Evolutionary conservation across 2,329 filamentous ascomycete genomes (phyloP), one percentile per base, ranked within the genome.

Genomic region (Emergomyces pasteurianus): DNA sequence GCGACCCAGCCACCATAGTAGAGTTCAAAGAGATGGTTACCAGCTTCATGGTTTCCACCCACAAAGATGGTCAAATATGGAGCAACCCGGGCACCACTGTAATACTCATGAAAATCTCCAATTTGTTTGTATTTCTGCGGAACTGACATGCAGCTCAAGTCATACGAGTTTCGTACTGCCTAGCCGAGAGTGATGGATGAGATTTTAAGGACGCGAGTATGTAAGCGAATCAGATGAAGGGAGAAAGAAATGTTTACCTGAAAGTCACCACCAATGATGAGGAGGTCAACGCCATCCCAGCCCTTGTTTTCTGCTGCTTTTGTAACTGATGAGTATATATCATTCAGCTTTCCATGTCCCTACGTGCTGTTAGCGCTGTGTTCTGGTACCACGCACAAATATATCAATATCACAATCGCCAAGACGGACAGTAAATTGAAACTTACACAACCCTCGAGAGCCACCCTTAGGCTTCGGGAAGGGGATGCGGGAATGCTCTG

Each of bases 1-100:
- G 92, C 92, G 6, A 90, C 94, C 94, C 94, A 99, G 58, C 94
- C 94, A 58, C 94, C 94, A 71, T 97, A 95, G 77, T 90, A 95
- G 0, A 99, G 82, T 75, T 99, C 94, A 79, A 86, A 94, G 5
- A 96, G 79, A 74, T 97, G 86, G 58, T 89, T 91, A 69, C 89
- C 89, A 0, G 94, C 92, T 77, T 99, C 94, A 70, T 99, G 94
- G 71, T 99, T 99, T 2, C 94, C 94, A 50, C 87, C 92, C 58
- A 96, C 86, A 75, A 97, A 97, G 52, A 97, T 79, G 18, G 94
- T 99, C 53, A 95, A 80, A 71, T 91, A 95, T 0, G 94, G 94
- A 0, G 94, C 94, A 50, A 74, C 82, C 60, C 84, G 83, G 21
- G 78, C 73, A 54, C 94, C 94, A 58, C 86, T 88, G 74, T 99